Conservation (phyloP, 768 basidiomycete species). For the Naganishia randhawae region DNA sequence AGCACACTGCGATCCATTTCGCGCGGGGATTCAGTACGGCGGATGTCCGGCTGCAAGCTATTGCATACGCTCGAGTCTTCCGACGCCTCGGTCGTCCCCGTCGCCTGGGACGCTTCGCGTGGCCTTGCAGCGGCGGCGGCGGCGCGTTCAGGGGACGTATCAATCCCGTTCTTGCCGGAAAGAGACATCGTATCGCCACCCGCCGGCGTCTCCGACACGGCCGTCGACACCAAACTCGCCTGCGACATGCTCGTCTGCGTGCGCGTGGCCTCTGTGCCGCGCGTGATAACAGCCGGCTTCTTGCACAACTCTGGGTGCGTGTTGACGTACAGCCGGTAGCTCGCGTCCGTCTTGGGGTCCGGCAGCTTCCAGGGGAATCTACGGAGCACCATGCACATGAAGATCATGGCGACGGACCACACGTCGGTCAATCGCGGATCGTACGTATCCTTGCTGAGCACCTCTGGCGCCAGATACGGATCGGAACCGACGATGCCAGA, state of each 20-base stretch:
- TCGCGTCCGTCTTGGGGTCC: slow-evolving; percentile 85
- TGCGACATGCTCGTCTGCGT: slow-evolving; percentile 5
- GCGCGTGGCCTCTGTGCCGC: not conserved
- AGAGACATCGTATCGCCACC: too few relatives aligned
- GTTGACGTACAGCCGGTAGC: slow-evolving; percentile 84
- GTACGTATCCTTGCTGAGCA: slow-evolving; percentile 71
- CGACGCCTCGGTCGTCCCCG: slow-evolving; percentile 26
- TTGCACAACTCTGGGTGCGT: slow-evolving; percentile 81
- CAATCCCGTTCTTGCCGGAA: not conserved
- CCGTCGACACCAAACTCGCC: slow-evolving; percentile 17
- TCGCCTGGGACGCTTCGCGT: slow-evolving; percentile 29
- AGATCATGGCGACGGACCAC: slow-evolving; percentile 97
- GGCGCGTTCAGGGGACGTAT: not conserved
- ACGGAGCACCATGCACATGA: slow-evolving; percentile 96
- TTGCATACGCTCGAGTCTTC: slow-evolving; percentile 20
- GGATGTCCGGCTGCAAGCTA: slow-evolving; percentile 25
- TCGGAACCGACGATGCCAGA: slow-evolving; percentile 93
- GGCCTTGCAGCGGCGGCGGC: too few relatives aligned
- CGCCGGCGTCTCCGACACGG: slow-evolving; percentile 11
- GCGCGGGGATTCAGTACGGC: slow-evolving; percentile 54
- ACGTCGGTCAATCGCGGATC: slow-evolving; percentile 98
- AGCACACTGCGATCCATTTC: slow-evolving; percentile 69
- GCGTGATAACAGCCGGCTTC: slow-evolving; percentile 41
- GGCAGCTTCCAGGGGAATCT: slow-evolving; percentile 99
- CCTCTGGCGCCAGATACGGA: slow-evolving; percentile 97